Evolutionary conservation across 495 filamentous ascomycete genomes (phyloP).

Genomic region (Penicillium canariense): DNA sequence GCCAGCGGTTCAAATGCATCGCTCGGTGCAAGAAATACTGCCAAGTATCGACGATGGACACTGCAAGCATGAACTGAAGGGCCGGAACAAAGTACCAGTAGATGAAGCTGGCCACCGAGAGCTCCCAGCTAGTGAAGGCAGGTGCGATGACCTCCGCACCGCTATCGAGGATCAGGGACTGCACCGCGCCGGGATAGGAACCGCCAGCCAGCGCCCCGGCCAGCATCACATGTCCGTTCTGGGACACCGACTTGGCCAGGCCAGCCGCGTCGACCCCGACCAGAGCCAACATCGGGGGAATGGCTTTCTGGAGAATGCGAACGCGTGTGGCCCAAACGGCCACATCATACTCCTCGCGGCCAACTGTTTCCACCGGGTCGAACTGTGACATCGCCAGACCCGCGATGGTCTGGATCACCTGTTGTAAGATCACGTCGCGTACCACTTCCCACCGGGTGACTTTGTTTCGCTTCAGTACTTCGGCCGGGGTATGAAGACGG

Average conservation of each 20-base stretch:
- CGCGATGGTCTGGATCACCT: conserved; percentile 76
- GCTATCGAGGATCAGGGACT: conserved; percentile 33
- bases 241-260: conserved; percentile 36
- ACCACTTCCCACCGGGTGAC: conserved; percentile 78
- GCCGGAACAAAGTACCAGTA: conserved; percentile 78
- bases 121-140: conserved; percentile 63
- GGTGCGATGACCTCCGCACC: conserved; percentile 35
- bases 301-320: conserved; percentile 63
- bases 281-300: conserved; percentile 56
- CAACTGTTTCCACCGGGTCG: conserved; percentile 62
- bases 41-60: conserved; percentile 84
- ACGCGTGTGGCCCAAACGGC: conserved; percentile 77
- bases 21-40: conserved; percentile 93
- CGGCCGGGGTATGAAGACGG: conserved; percentile 87
- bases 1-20: conserved; percentile 94
- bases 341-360: conserved; percentile 78
- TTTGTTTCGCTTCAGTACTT: conserved; percentile 81
- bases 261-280: conserved; percentile 42
- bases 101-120: conserved; percentile 65
- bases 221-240: conserved; percentile 56
- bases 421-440: conserved; percentile 83
- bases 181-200: conserved; percentile 56
- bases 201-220: conserved; percentile 71
- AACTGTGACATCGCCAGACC: conserved; percentile 59
- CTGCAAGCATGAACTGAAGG: conserved; percentile 69